Evolutionary conservation across 306 rosid species (phyloP).

Genomic region (Hippophae rhamnoides): DNA sequence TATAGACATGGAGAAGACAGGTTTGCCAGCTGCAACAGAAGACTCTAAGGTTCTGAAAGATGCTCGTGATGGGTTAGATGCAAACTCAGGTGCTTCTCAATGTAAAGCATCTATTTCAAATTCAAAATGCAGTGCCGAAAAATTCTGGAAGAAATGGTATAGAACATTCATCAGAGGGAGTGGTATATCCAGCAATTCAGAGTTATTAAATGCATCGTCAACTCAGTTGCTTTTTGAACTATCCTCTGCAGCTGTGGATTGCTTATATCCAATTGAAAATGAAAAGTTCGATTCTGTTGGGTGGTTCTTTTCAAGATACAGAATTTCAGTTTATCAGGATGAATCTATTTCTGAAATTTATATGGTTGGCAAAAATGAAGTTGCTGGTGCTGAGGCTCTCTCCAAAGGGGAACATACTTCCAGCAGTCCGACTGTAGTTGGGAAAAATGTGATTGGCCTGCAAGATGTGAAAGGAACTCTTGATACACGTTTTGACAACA

Average conservation of each 20-base stretch:
- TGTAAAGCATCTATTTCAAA: constrained; percentile 18
- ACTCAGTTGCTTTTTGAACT: constrained; percentile 58
- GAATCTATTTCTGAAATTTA: constrained; percentile 32
- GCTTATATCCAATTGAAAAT: constrained; percentile 33
- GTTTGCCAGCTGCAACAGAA: constrained; percentile 25
- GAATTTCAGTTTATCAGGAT: constrained; percentile 50
- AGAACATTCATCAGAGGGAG: constrained; percentile 30
- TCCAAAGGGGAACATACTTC: constrained; percentile 29
- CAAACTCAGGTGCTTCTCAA: constrained; percentile 2
- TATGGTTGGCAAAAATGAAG: constrained; percentile 20
- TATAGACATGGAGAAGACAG: constrained; percentile 36
- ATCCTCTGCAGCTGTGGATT: constrained; percentile 47
- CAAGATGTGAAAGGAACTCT: constrained; percentile 16
- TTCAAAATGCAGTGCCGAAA: constrained; percentile 37
- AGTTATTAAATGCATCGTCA: constrained; percentile 33
- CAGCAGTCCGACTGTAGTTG: constrained; percentile 14
- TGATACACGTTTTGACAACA: constrained; percentile 9
- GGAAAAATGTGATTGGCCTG: constrained; percentile 9
- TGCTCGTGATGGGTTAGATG: constrained; percentile 21
- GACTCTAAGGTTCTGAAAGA: constrained; percentile 16
- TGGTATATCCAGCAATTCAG: constrained; percentile 22
- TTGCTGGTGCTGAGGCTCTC: constrained; percentile 15
- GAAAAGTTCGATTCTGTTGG: constrained; percentile 43
- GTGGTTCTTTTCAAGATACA: constrained; percentile 59
- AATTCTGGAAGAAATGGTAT: constrained; percentile 62